Evolutionary conservation across 2,329 filamentous ascomycete species (phyloP), one percentile per base, ranked within the genome.

Genomic region (Dryadomyces sulphureus): DNA sequence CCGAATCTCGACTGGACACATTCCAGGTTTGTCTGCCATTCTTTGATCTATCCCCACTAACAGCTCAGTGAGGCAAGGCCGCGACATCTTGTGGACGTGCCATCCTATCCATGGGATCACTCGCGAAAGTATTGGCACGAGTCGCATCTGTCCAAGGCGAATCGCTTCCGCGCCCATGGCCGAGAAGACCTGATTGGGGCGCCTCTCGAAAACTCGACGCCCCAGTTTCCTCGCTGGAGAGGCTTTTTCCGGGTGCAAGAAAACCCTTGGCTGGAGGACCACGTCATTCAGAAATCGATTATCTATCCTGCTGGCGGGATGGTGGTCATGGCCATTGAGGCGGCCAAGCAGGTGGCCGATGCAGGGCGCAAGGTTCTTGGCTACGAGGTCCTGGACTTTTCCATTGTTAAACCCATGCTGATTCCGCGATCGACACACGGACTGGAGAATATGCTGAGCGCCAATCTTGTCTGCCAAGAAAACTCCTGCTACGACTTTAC

Each of bases 371-470:
- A 14, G 3, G 27, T 52, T 0, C 1, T 43, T 12, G 52, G 50
- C 16, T 55, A 45, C 17, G 49, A 53, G 25, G 32, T 55, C 12
- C 38, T 43, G 17, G 36, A 47, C 1, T 54, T 56, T 16, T 43
- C 44, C 30, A 55, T 54, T 17, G 27, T 39, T 32, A 54, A 53
- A 38, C 49, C 52, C 2, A 52, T 57, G 45, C 47, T 55, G 9
- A 52, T 56, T 21, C 52, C 54, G 3, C 21, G 38, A 1, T 27
- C 49, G 3, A 4, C 44, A 4, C 41, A 49, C 2, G 72, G 72
- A 0, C 57, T 77, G 0, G 72, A 78, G 53, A 65, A 68, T 50
- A 63, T 64, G 5, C 57, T 75, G 43, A 69, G 67, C 39, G 60
- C 72, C 49, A 68, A 62, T 43, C 48, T 56, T 2, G n/a, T 36